These are phyloP conservation scores for Pugionium cornutum DNA, from an alignment of 345 rosid species.

Conservation along the genomic window DNA sequence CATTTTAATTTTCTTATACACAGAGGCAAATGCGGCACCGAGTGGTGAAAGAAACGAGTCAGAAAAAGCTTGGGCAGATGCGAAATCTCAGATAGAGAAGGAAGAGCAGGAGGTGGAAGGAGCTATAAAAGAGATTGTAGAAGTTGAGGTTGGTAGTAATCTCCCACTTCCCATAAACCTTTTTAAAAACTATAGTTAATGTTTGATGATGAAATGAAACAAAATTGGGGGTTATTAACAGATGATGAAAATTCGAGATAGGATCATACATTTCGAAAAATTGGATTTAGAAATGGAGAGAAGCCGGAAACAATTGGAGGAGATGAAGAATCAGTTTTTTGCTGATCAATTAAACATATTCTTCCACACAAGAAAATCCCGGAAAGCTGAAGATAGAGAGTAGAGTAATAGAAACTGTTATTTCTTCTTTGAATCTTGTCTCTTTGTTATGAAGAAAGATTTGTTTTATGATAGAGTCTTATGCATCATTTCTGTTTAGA, in stretches of 20 bases:
- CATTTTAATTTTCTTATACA: slow-evolving; percentile 32
- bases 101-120: slow-evolving; percentile 70
- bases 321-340: slow-evolving; percentile 69
- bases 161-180: not conserved
- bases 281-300: slow-evolving; percentile 81
- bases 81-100: slow-evolving; percentile 56
- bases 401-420: slow-evolving; percentile 41
- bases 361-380: slow-evolving; percentile 49
- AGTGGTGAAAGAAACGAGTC: slow-evolving; percentile 46
- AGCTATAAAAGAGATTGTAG: slow-evolving; percentile 53
- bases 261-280: slow-evolving; percentile 66
- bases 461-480: too few species aligned
- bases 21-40: slow-evolving; percentile 48
- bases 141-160: slow-evolving; percentile 61
- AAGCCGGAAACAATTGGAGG: slow-evolving; percentile 77
- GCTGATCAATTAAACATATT: slow-evolving; percentile 72
- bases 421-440: not conserved
- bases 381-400: slow-evolving; percentile 43
- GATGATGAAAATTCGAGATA: slow-evolving; percentile 78
- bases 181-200: too few species aligned
- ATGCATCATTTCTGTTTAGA: too few species aligned
- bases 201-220: not conserved
- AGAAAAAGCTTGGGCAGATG: slow-evolving; percentile 47
- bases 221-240: slow-evolving; percentile 33
- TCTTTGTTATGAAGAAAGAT: too few species aligned